Percentiles rank a stretch among this genome's conserved stretches.
These are phyloP conservation scores for Ceratocystiopsis brevicomis DNA, from an alignment of 2,329 filamentous ascomycete genomes.

Conservation along the genomic window DNA sequence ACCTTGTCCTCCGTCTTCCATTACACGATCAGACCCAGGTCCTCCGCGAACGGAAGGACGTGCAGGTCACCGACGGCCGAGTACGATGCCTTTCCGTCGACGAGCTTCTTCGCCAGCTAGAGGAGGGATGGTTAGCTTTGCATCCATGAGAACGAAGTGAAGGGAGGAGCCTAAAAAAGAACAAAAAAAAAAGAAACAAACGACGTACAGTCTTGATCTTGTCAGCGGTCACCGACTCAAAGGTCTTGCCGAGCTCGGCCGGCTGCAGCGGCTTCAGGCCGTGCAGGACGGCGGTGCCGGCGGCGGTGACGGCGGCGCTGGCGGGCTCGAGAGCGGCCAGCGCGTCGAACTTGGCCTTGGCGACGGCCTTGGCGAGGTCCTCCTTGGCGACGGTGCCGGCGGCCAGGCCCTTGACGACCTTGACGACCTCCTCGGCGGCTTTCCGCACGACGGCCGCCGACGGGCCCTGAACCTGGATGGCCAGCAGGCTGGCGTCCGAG, in stretches of 20 bases:
- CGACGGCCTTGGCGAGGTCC: slow-evolving; percentile 77
- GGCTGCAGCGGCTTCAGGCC: slow-evolving; percentile 71
- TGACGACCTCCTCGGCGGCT: slow-evolving; percentile 58
- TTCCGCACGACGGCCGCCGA: slow-evolving; percentile 51
- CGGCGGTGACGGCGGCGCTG: slow-evolving; percentile 59
- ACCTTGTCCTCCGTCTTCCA: not conserved
- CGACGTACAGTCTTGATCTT: slow-evolving; percentile 71
- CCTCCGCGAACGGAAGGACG: slow-evolving; percentile 78
- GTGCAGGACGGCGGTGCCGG: slow-evolving; percentile 68
- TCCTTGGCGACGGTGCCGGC: slow-evolving; percentile 61
- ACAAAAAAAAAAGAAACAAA: too few species aligned
- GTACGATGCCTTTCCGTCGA: slow-evolving; percentile 77
- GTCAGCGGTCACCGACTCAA: slow-evolving; percentile 66
- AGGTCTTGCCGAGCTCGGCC: slow-evolving; percentile 49
- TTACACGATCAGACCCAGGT: slow-evolving; percentile 89
- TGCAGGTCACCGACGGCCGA: slow-evolving; percentile 82
- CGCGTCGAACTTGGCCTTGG: slow-evolving; percentile 82
- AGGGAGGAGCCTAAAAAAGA: too few species aligned
- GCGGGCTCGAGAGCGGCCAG: slow-evolving; percentile 66
- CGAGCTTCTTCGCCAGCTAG: slow-evolving; percentile 70
- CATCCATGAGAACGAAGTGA: not conserved
- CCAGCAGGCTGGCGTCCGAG: slow-evolving; percentile 83
- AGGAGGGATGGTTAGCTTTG: not conserved
- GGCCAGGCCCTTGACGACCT: slow-evolving; percentile 64
- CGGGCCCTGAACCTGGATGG: slow-evolving; percentile 57